Evolutionary conservation across 2,329 filamentous ascomycete genomes (phyloP), one percentile per base, ranked within the genome.

Genomic region (Pseudohalonectria lignicola): DNA sequence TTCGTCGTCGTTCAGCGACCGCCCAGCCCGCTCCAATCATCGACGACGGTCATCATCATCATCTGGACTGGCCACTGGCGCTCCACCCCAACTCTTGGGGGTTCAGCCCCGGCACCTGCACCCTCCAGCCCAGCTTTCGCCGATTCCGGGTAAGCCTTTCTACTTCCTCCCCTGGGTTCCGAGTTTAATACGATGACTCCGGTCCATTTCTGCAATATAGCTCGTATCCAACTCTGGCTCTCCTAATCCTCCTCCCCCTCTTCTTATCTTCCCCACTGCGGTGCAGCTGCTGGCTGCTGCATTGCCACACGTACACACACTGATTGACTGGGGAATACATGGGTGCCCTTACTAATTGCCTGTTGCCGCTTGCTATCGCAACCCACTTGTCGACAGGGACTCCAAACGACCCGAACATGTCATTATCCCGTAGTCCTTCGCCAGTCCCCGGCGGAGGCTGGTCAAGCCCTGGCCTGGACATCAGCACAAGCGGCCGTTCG

Each of bases 381-480:
- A 26, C 23, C 23, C 12, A 7, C 7, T 26, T 26, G 8, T 8
- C 7, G 12, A 12, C 58, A 73, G 69, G 73, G 53, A 78, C 69
- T 37, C 70, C 76, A 31, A 67, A 63, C 49, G 36, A 37, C 25
- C 53, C 60, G 47, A 62, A 65, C 51, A 94, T 94, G 88, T 84
- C 84, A 48, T 65, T 90, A 45, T 92, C 87, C 48, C 79, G 86
- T 62, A 93, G 86, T 54, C 86, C 88, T 36, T 94, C 86, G 40
- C 90, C 88, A 44, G 74, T 78, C 45, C 82, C 79, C 44, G 82
- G 83, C 51, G 86, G 86, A 54, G 87, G 87, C 50, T 95, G 90
- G 88, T 78, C 85, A 40, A 92, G 82, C 61, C 86, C 83, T 40
- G 85, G 80, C 46, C 71, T 86, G 54, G 82, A 76, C 53, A 78